Conservation (phyloP, 345 rosid genomes). For the Physaria fendleri region DNA sequence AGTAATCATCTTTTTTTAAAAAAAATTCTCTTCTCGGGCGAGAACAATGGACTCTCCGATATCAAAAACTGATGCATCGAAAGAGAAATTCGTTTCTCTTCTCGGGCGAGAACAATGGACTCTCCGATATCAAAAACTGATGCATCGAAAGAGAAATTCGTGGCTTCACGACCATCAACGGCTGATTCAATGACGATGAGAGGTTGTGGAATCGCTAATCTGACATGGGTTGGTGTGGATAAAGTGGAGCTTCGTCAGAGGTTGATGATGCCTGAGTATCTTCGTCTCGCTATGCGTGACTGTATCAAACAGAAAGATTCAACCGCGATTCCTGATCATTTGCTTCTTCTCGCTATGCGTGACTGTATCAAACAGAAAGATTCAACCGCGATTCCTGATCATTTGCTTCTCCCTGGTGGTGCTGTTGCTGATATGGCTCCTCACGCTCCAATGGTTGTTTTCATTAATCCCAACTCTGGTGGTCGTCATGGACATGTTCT, state of each 20-base stretch:
- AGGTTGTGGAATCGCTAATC: constrained; percentile 62
- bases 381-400: constrained; percentile 28
- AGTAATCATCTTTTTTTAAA: too few species aligned
- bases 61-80: constrained; percentile 26
- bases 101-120: constrained; percentile 26
- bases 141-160: constrained; percentile 43
- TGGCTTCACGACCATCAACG: constrained; percentile 39
- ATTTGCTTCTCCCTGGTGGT: constrained; percentile 29
- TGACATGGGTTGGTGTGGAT: constrained; percentile 59
- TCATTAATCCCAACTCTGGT: constrained; percentile 77
- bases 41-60: constrained; percentile 25
- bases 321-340: constrained; percentile 28
- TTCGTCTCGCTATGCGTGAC: constrained; percentile 66
- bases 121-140: constrained; percentile 8
- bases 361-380: constrained; percentile 61
- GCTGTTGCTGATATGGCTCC: constrained; percentile 40
- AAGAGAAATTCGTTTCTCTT: constrained; percentile 46
- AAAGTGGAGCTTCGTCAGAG: constrained; percentile 58
- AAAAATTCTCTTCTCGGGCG: constrained; percentile 23
- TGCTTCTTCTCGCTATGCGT: constrained; percentile 45
- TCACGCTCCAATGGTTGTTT: constrained; percentile 71
- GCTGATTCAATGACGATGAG: constrained; percentile 38
- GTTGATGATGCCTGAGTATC: constrained; percentile 62
- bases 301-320: constrained; percentile 55
- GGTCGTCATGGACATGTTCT: constrained; percentile 85